A percentile compares a stretch with the other conserved stretches of the same genome.
Conservation (phyloP, 345 rosid species). For the Triadica sebifera region DNA sequence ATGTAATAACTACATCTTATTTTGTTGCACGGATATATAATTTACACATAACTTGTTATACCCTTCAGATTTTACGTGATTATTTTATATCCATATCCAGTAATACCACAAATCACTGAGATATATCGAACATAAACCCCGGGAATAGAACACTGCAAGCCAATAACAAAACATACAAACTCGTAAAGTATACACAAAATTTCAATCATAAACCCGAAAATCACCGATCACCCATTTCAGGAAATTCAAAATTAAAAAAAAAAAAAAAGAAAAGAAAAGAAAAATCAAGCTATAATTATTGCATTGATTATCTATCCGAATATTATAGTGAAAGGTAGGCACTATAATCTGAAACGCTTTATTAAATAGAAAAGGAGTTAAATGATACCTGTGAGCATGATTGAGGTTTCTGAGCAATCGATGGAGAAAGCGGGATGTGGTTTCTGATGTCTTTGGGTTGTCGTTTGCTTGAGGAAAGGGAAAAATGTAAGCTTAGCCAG, state of each 20-base stretch:
- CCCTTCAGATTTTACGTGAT: not conserved
- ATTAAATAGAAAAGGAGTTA: not conserved
- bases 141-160: not conserved
- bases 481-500: constrained; percentile 17
- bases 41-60: not conserved
- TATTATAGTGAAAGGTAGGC: not conserved
- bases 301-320: not conserved
- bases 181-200: not conserved
- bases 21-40: no score
- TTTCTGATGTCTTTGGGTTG: not conserved
- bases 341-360: not conserved
- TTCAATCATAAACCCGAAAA: not conserved
- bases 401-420: constrained; percentile 24
- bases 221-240: constrained; percentile 17
- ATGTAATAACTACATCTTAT: not conserved
- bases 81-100: not conserved
- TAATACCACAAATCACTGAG: not conserved
- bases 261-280: no score
- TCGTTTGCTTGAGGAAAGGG: constrained; percentile 56
- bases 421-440: not conserved
- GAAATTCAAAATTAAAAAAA: constrained; percentile 3
- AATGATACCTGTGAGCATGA: constrained; percentile 60
- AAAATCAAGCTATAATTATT: constrained; percentile 11
- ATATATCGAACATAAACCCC: not conserved
- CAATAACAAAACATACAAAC: not conserved